Evolutionary conservation across 768 basidiomycete species (phyloP).

Genomic region (Auriculariales sp.): DNA sequence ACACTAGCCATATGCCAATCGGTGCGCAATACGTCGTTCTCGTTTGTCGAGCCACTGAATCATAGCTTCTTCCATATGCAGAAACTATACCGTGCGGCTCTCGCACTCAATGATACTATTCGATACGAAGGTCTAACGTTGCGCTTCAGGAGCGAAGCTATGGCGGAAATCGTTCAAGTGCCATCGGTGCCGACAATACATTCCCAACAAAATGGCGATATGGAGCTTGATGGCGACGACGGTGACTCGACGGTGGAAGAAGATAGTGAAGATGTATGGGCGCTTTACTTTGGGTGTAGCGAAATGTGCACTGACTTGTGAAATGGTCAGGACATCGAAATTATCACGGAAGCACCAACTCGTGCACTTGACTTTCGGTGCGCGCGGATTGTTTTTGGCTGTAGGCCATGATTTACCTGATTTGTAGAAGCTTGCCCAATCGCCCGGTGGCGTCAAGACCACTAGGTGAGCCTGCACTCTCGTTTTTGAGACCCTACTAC

Average conservation of each 20-base stretch:
- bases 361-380: conserved; percentile 68
- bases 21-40: conserved; percentile 25
- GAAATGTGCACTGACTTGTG: neutral
- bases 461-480: no score
- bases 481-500: no score
- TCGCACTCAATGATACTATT: neutral
- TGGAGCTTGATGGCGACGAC: conserved; percentile 15
- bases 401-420: neutral
- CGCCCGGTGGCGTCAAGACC: neutral
- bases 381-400: conserved; percentile 7
- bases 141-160: neutral
- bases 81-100: neutral
- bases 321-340: conserved; percentile 85
- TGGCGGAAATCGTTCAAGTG: neutral
- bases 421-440: conserved; percentile 5
- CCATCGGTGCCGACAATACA: conserved; percentile 8
- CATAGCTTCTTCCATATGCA: neutral
- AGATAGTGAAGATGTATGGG: conserved; percentile 31
- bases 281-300: neutral
- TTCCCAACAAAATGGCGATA: conserved; percentile 33
- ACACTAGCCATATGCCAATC: conserved; percentile 14
- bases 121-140: neutral
- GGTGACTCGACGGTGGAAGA: conserved; percentile 13
- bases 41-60: neutral
- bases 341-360: conserved; percentile 70